Conservation (phyloP, 2,329 filamentous ascomycete species). For the Aureobasidium zeae region DNA sequence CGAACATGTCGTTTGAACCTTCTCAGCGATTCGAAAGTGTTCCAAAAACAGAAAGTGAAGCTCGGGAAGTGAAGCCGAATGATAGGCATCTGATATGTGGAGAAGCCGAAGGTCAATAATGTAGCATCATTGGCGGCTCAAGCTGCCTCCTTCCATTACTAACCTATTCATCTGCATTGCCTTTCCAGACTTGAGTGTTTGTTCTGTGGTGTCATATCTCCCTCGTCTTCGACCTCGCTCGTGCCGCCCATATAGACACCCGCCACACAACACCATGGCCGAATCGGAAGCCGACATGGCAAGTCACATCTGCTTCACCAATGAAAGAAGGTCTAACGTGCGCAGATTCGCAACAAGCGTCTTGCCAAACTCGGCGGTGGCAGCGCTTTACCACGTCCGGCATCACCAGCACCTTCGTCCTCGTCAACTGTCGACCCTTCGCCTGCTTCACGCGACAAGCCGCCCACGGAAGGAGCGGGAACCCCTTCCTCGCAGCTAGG, state of each 20-base stretch:
- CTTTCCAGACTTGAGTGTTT: too few relatives aligned
- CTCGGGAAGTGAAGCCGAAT: not conserved
- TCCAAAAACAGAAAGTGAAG: not conserved
- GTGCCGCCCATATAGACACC: not conserved
- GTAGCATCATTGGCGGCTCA: not conserved
- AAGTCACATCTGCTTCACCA: conserved; percentile 9
- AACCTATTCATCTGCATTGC: too few relatives aligned
- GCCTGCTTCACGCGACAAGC: conserved; percentile 14
- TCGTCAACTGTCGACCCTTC: conserved; percentile 14
- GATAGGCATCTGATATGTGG: not conserved
- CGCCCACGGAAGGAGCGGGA: conserved; percentile 17
- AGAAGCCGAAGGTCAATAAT: not conserved
- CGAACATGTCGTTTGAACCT: too few relatives aligned
- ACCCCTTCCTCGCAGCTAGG: conserved; percentile 24
- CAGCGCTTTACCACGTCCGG: conserved; percentile 14
- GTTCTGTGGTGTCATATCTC: not conserved
- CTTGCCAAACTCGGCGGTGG: conserved; percentile 53
- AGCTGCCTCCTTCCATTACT: too few relatives aligned
- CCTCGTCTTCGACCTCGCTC: not conserved
- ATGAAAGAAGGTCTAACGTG: conserved; percentile 10
- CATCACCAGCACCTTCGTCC: conserved; percentile 19
- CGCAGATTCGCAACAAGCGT: conserved; percentile 57
- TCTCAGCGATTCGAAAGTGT: too few relatives aligned
- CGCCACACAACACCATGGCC: conserved; percentile 17
- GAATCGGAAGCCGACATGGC: conserved; percentile 42